Base-by-base conservation (phyloP, 352 stramenopile species). In the Phytophthora foliorum region DNA sequence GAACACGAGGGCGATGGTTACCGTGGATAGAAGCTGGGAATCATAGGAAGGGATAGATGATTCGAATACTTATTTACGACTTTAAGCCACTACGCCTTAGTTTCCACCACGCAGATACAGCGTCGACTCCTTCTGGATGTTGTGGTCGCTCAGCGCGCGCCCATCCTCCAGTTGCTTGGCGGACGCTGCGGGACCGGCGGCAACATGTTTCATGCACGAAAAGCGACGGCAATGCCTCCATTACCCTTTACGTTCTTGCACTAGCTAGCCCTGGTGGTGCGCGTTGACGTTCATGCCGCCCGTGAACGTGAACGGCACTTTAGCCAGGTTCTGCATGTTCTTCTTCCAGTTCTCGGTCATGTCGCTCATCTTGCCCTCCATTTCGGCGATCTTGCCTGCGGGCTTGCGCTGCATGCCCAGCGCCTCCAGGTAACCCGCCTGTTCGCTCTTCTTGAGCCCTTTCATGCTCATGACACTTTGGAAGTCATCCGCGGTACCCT, bases 391-490 rank as follows among this genome's bases (percentile, higher is more conserved):
- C 72, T 89, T 92, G 45, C 75, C 82, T 10, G 82, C 75, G 19
- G 82, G 83, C 17, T 82, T 79, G 42, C 81, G 82, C 63, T 91
- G 81, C 78, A 91, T 83, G 27, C 83, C 83, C 10, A 93, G 60
- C 29, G 74, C 88, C 51, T 93, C 85, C 21, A 93, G 61, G 54
- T 84, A 93, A 21, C 54, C 69, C 4, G 56, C 63, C 56, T 92
- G 86, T 29, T 94, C 86, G 54, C 77, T 88, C 66, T 94, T 94
- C 66, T 92, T 91, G 24, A 94, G 74, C 8, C 96, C 97, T 74
- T 99, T 99, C 55, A 99, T 89, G 55, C 74, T 96, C 93, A 99
- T 98, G 45, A 99, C 97, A 29, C 79, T 93, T 74, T 98, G 92
- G 46, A 98, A 93, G 61, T 99, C 96, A 19, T 92, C 77, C 4